phyloP scores from a whole-genome alignment of 2,329 filamentous ascomycete species.

The Mollisia scopiformis region DNA sequence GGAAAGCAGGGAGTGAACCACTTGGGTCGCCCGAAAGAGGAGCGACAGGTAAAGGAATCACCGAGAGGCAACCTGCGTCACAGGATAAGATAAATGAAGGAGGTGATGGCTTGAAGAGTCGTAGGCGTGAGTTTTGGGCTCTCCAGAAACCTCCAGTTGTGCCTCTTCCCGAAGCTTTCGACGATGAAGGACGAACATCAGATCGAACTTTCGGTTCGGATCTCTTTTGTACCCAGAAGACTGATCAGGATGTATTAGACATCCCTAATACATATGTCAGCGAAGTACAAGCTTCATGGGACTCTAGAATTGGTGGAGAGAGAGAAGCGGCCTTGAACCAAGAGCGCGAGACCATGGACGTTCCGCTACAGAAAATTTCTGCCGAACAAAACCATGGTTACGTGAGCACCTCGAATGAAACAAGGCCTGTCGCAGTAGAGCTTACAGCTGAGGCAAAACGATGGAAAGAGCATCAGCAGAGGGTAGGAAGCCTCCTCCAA shows the following conservation, averaged over 20 bases:
- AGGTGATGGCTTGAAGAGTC: neutral
- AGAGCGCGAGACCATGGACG: too few species aligned
- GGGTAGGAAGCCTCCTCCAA: neutral
- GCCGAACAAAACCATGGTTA: neutral
- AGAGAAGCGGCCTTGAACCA: too few species aligned
- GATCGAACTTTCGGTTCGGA: too few species aligned
- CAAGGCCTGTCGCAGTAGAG: neutral
- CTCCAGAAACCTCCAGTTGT: too few species aligned
- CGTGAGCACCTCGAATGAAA: neutral
- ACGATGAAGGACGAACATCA: too few species aligned
- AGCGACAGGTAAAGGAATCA: neutral
- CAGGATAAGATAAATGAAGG: neutral
- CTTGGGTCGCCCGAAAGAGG: neutral
- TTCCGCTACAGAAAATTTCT: neutral
- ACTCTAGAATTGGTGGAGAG: neutral
- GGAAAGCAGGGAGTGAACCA: conserved; percentile 15
- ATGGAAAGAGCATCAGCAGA: neutral
- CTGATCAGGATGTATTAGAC: neutral
- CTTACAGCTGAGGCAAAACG: neutral
- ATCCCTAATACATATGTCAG: neutral
- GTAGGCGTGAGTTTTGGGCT: too few species aligned
- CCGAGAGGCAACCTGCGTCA: neutral
- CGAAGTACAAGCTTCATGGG: neutral
- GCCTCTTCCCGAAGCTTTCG: too few species aligned
- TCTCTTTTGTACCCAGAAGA: neutral